Evolutionary conservation across 2,329 filamentous ascomycete genomes (phyloP), one percentile per base, ranked within the genome.

Genomic region (Clonostachys sp.): DNA sequence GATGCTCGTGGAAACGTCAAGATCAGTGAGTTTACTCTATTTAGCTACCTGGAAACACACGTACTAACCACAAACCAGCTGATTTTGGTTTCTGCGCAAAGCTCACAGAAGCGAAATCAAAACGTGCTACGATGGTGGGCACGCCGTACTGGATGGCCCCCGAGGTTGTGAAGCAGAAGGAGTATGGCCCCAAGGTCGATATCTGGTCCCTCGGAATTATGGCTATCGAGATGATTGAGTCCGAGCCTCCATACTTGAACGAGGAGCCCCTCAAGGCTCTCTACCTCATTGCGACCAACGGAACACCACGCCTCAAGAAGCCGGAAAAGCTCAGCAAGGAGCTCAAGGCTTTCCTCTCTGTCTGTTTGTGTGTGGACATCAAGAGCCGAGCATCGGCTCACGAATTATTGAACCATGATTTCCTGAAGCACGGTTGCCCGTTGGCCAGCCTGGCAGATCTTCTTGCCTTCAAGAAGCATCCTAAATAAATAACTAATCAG

Each of bases 61-160:
- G 13, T 10, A 46, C 69, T 74, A 66, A 72, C 64, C 47, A 9
- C 42, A 18, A 35, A 48, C n/a, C 61, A 94, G 91, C 94, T 58
- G 94, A 99, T 81, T 99, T 99, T 64, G 94, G 94, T 56, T 97
- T 99, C 80, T 97, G 91, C 66, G 94, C 94, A 65, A 97, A 97
- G 74, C 87, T 99, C 52, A 97, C 92, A 35, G 94, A 97, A 65
- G 86, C 91, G 54, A 95, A 95, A 72, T 94, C 83, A 58, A 97
- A 99, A 78, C 91, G 94, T 67, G 91, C 92, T 41, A 99, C 94
- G 49, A 97, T 99, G 94, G 94, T 99, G 47, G 94, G 94, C 54
- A 99, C 94, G 34, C 94, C 94, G 14, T 99, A 97, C 77, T 99
- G 94, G 94, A 99, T 99, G 94, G 94, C 94, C 9, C 94, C 94